Evolutionary conservation across 225 moss, liverwort and hornwort genomes (phyloP), one percentile per base, ranked within the genome.

Genomic region (Ulota crispa): DNA sequence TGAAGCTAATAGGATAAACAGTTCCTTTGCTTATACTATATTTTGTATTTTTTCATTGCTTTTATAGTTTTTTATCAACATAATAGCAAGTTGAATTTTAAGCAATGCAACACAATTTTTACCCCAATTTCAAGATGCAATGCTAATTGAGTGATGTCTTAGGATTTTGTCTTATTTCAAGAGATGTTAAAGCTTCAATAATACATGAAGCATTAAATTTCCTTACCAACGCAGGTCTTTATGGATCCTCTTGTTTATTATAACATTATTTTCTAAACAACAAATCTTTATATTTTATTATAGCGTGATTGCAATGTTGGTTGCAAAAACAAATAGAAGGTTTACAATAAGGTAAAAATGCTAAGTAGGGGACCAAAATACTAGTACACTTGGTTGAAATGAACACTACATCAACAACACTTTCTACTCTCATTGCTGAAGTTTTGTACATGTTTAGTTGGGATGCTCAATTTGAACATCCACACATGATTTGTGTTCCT

Each of bases 401-500:
- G 83, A 80, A 80, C 30, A 39, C 76, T 61, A 8, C 81, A 47
- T 12, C 43, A 32, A 6, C 68, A 7, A 15, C 70, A 15, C 28
- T 8, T 62, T 30, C 26, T 14, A 67, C 82, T 70, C 62, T 77
- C 66, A 72, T 80, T 42, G 91, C 92, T 78, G 88, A 95, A 73
- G 92, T 95, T 37, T 80, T 97, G 64, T 97, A 97, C 66, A 82
- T 92, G 72, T 85, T 97, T 21, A 89, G 73, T 70, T 86, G 92
- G 12, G 91, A 90, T 2, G 80, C 82, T 53, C 90, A 94, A 56
- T 83, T 92, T 64, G 92, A 95, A 80, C 92, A 93, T 86, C 97
- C 97, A 36, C 97, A 97, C 80, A 93, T 97, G 85, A 88, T 97
- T 32, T 89, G 84, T 66, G 93, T 97, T 61, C 85, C 83, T 41